Base-by-base conservation (phyloP, 805 yeast genomes). In the Spathaspora hagerdaliae region DNA sequence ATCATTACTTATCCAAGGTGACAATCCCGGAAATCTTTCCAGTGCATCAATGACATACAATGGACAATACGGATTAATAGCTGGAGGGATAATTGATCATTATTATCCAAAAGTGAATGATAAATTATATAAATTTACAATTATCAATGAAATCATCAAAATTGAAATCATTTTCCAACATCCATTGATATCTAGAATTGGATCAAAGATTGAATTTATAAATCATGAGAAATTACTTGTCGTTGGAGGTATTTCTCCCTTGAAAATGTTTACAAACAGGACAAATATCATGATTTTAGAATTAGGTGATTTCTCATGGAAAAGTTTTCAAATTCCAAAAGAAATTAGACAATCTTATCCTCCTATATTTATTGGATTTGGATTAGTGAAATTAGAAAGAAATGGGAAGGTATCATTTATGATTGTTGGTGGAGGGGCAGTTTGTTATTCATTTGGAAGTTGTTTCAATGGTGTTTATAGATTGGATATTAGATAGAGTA, bases 361-460 rank as follows among this genome's bases (percentile, higher is more conserved):
- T 4, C 73, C 73, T 2, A 65, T 83, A 45, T 61, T 83, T 8
- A 73, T 80, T 8, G 90, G 90, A 1, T 76, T 75, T 50, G 77
- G 74, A 32, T 44, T 76, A 24, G 59, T 65, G 10, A n/a, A 12
- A 12, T 14, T 13, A 11, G 10, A 26, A 12, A 12, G 27, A 9
- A 12, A 36, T 24, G 36, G 15, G 12, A n/a, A 12, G 9, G 14
- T 13, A 26, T 36, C 39, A 8, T 15, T 38, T 10, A 44, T 65
- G 3, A 51, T 79, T 37, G 19, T 39, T 15, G 85, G 83, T 7
- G 92, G 95, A 3, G 95, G 95, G 3, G 91, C 86, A 0, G 88
- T 86, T 1, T 87, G 95, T 57, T 87, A 83, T 52, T 85, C 91
- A 0, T 87, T 86, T 64, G 96, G 96, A 0, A 68, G 71, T 48